phyloP scores from a whole-genome alignment of 352 stramenopile genomes.

The Pythium oligandrum region DNA sequence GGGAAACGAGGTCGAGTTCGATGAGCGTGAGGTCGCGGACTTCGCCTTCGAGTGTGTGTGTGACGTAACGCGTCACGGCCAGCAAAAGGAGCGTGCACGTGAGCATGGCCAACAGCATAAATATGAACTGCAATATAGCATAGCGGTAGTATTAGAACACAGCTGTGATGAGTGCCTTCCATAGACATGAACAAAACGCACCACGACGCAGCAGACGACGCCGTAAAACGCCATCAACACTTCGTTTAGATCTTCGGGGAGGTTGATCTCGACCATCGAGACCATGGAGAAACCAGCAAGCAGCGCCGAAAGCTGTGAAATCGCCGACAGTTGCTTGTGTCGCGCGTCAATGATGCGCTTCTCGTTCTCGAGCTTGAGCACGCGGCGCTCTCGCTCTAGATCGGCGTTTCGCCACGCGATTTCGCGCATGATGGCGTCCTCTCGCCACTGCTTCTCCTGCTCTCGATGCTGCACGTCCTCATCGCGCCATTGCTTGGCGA shows the following conservation, averaged over 20 bases:
- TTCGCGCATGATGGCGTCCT: constrained; percentile 65
- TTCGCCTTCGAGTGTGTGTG: constrained; percentile 71
- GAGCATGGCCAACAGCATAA: constrained; percentile 68
- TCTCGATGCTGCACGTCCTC: constrained; percentile 70
- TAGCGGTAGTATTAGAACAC: background rate
- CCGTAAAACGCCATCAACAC: constrained; percentile 61
- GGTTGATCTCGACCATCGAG: constrained; percentile 66
- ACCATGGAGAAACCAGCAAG: constrained; percentile 69
- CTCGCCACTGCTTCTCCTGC: constrained; percentile 78
- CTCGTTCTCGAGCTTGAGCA: constrained; percentile 75
- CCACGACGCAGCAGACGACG: constrained; percentile 44
- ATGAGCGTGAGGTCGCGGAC: constrained; percentile 41
- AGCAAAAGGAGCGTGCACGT: constrained; percentile 68
- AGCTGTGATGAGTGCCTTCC: background rate
- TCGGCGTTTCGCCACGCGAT: constrained; percentile 66
- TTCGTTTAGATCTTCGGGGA: constrained; percentile 36
- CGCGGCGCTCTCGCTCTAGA: constrained; percentile 57
- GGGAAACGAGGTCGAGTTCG: constrained; percentile 64
- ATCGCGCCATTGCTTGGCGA: constrained; percentile 79
- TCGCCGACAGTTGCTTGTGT: constrained; percentile 51
- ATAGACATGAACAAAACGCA: constrained; percentile 13
- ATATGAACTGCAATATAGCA: constrained; percentile 44
- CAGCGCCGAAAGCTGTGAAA: constrained; percentile 64
- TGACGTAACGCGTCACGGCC: constrained; percentile 71
- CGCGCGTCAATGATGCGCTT: constrained; percentile 73